A percentile compares a stretch with the other conserved stretches of the same genome.
phyloP scores from a whole-genome alignment of 83 land plant species.

The Larix sibirica region DNA sequence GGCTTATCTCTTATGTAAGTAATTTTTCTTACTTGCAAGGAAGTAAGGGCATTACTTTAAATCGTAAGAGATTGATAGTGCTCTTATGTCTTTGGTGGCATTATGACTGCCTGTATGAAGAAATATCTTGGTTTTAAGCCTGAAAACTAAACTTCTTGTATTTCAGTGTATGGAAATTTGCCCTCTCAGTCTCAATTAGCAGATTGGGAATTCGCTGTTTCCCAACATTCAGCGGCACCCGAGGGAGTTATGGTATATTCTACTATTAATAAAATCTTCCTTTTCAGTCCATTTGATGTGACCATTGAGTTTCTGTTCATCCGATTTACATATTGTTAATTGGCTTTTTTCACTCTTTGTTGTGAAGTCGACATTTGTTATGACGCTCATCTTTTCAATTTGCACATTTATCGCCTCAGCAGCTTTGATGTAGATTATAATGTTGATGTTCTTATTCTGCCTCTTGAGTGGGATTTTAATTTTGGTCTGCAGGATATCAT shows the following conservation, averaged over 20 bases:
- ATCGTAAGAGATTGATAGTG: not conserved
- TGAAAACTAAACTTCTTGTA: constrained; percentile 4
- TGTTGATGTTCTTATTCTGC: too few species aligned
- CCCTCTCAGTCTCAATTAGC: constrained; percentile 78
- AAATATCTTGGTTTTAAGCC: not conserved
- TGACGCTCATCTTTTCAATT: too few species aligned
- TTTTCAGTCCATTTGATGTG: too few species aligned
- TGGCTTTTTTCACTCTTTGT: not conserved
- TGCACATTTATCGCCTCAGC: too few species aligned
- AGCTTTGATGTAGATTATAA: too few species aligned
- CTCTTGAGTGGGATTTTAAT: constrained; percentile 2
- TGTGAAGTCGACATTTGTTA: too few species aligned
- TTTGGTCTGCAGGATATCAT: constrained; percentile 70
- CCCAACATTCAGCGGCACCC: constrained; percentile 98
- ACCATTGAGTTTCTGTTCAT: too few species aligned
- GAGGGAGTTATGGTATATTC: constrained; percentile 84
- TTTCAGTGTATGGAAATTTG: constrained; percentile 92
- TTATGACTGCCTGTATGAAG: not conserved
- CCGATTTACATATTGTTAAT: not conserved
- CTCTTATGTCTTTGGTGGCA: not conserved
- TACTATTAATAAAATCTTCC: not conserved
- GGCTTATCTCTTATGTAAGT: constrained; percentile 89
- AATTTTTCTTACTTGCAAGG: not conserved
- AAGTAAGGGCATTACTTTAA: not conserved
- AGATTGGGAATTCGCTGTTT: constrained; percentile 88